A percentile compares a stretch with the other conserved stretches of the same genome.
These are phyloP conservation scores for Colletotrichum theobromicola DNA, from an alignment of 2,329 filamentous ascomycete species.

Conservation along the genomic window DNA sequence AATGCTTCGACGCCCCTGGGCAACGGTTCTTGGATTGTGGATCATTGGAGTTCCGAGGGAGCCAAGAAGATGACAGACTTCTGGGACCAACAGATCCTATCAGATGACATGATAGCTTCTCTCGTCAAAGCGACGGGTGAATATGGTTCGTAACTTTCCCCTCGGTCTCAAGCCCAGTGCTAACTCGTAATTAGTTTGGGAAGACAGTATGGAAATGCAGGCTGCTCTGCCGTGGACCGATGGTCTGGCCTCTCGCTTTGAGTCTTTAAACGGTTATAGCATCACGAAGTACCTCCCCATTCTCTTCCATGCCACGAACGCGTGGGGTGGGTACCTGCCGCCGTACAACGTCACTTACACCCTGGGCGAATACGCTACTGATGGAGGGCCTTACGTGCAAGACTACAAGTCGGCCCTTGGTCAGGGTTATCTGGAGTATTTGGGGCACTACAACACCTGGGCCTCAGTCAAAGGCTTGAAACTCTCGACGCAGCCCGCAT, in stretches of 20 bases:
- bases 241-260: background rate
- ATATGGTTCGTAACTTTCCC: background rate
- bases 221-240: background rate
- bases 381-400: background rate
- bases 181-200: background rate
- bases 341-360: background rate
- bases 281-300: background rate
- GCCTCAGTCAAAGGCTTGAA: background rate
- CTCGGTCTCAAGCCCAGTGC: fast-evolving
- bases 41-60: background rate
- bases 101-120: background rate
- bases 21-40: background rate
- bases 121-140: background rate
- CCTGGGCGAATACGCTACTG: background rate
- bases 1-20: background rate
- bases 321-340: background rate
- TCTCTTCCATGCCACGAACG: background rate
- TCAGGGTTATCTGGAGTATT: background rate
- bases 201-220: background rate
- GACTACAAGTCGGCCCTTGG: background rate
- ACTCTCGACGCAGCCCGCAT: background rate
- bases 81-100: background rate
- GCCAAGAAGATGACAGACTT: background rate
- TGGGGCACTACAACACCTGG: background rate
- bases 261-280: background rate